These are phyloP conservation scores for Pachyrhizus erosus DNA, from an alignment of 306 rosid genomes.

Conservation along the genomic window DNA sequence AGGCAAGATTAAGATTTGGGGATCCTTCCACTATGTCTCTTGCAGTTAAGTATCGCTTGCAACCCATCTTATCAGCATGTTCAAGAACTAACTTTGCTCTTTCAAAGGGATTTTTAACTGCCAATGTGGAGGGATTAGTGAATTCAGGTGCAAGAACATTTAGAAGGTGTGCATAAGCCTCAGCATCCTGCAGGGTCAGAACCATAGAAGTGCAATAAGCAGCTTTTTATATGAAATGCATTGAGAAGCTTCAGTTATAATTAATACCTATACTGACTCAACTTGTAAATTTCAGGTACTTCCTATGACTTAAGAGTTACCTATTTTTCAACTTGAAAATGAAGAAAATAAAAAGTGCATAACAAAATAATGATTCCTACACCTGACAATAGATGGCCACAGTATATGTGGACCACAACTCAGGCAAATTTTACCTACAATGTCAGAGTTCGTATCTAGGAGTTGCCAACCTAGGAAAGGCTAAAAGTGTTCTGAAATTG, in stretches of 20 bases:
- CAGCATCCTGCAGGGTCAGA: constrained; percentile 74
- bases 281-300: not conserved
- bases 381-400: not conserved
- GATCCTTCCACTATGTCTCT: constrained; percentile 97
- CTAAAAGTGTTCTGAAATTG: too few relatives aligned
- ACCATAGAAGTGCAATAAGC: constrained; percentile 29
- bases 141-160: constrained; percentile 96
- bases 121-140: constrained; percentile 72
- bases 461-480: too few relatives aligned
- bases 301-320: not conserved
- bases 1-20: constrained; percentile 97
- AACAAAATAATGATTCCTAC: not conserved
- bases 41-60: constrained; percentile 91
- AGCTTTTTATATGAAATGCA: constrained; percentile 16
- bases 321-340: not conserved
- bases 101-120: constrained; percentile 71
- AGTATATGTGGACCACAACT: not conserved
- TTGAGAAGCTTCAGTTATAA: constrained; percentile 14
- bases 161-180: constrained; percentile 94
- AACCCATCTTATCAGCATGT: constrained; percentile 96
- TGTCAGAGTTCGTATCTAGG: not conserved
- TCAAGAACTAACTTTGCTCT: constrained; percentile 92
- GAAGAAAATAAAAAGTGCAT: not conserved
- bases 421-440: not conserved
- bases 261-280: not conserved